These are phyloP conservation scores for Spathaspora sp. DNA, from an alignment of 1,139 yeast species.

Conservation along the genomic window DNA sequence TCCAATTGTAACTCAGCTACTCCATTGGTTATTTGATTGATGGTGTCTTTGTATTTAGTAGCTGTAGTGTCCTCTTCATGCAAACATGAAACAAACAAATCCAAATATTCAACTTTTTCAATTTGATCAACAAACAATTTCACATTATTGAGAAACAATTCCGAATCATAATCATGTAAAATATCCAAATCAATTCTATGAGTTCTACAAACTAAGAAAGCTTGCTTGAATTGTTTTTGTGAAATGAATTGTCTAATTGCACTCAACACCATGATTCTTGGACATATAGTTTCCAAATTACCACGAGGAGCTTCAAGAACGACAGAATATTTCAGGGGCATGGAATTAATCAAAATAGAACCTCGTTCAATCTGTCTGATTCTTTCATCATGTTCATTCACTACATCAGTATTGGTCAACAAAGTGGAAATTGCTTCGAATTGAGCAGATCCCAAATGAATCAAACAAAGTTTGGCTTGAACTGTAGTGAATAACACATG, in stretches of 20 bases:
- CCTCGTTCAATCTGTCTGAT: conserved; percentile 90
- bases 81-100: conserved; percentile 82
- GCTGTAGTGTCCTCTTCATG: conserved; percentile 83
- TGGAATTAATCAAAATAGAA: conserved; percentile 71
- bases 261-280: conserved; percentile 86
- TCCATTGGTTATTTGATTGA: conserved; percentile 14
- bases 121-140: conserved; percentile 73
- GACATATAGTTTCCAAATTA: conserved; percentile 88
- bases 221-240: conserved; percentile 57
- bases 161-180: conserved; percentile 83
- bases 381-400: conserved; percentile 64
- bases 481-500: conserved; percentile 86
- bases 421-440: conserved; percentile 22
- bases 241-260: conserved; percentile 75
- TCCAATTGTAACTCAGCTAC: conserved; percentile 4
- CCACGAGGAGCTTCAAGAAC: conserved; percentile 95
- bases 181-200: conserved; percentile 92
- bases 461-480: conserved; percentile 78
- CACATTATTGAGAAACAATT: conserved; percentile 59
- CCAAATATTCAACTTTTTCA: conserved; percentile 71
- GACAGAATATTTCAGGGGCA: conserved; percentile 83
- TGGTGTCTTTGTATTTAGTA: conserved; percentile 82
- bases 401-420: conserved; percentile 14
- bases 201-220: conserved; percentile 81
- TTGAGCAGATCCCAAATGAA: conserved; percentile 57